Percentiles rank a stretch among this genome's conserved stretches.
phyloP scores from a whole-genome alignment of 257 asterid genomes.

The Osmanthus fragrans region DNA sequence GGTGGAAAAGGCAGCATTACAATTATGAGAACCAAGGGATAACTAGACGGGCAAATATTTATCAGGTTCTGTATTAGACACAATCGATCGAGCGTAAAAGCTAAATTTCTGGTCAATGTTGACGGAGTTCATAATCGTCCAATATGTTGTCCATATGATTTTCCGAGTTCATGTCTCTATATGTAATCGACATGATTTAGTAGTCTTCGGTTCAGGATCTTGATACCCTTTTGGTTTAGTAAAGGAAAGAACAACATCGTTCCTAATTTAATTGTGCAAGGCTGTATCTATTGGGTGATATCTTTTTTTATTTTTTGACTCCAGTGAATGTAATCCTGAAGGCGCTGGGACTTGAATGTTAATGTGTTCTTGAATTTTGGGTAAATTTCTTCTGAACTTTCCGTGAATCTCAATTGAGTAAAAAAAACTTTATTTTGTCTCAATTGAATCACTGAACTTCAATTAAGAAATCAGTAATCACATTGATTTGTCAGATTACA shows the following conservation, averaged over 20 bases:
- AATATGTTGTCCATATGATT: not conserved
- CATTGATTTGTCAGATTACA: no score
- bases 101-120: slow-evolving; percentile 24
- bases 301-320: not conserved
- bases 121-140: slow-evolving; percentile 8
- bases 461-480: no score
- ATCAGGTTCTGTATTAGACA: not conserved
- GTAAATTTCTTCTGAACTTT: no score
- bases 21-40: slow-evolving; percentile 63
- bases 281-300: not conserved
- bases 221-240: slow-evolving; percentile 8
- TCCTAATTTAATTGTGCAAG: slow-evolving; percentile 15
- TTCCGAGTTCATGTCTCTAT: slow-evolving; percentile 6
- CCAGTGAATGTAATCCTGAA: not conserved
- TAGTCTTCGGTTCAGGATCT: slow-evolving; percentile 28
- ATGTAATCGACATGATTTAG: slow-evolving; percentile 12
- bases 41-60: not conserved
- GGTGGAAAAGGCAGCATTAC: slow-evolving; percentile 20
- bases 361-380: not conserved
- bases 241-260: not conserved
- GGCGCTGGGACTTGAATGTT: not conserved
- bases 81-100: slow-evolving; percentile 17
- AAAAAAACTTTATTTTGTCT: no score
- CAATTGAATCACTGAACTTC: no score
- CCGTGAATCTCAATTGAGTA: no score